Percentiles rank a stretch among this genome's conserved stretches.
These are phyloP conservation scores for Auriscalpium vulgare DNA, from an alignment of 768 basidiomycete species.

Conservation along the genomic window DNA sequence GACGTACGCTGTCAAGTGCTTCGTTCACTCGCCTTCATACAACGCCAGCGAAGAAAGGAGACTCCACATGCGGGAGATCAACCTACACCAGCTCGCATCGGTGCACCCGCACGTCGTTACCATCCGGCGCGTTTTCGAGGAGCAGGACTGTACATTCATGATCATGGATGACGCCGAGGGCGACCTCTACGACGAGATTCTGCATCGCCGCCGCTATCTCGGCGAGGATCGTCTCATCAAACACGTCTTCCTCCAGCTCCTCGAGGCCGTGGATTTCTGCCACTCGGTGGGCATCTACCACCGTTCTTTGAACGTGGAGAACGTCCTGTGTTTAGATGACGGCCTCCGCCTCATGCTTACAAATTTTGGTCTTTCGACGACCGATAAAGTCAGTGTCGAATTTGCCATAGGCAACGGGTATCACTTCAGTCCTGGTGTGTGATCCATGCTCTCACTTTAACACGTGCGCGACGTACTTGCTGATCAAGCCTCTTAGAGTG, in stretches of 20 bases:
- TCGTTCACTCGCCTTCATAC: constrained; percentile 52
- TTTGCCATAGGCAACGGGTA: constrained; percentile 94
- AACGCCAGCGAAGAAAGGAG: constrained; percentile 49
- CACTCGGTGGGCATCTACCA: too few species aligned
- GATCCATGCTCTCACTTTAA: constrained; percentile 7
- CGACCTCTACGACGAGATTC: constrained; percentile 88
- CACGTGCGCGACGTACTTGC: constrained; percentile 7
- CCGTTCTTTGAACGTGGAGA: too few species aligned
- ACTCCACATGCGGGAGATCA: constrained; percentile 82
- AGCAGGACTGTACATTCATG: constrained; percentile 74
- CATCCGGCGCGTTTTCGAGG: constrained; percentile 82
- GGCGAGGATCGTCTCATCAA: too few species aligned
- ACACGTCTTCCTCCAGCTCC: too few species aligned
- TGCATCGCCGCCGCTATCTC: constrained; percentile 67
- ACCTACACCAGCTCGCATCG: constrained; percentile 69
- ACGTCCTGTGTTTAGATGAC: too few species aligned
- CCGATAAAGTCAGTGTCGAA: too few species aligned
- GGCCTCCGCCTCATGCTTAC: too few species aligned
- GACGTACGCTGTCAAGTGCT: constrained; percentile 89
- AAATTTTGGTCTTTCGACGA: too few species aligned
- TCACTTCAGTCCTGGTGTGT: constrained; percentile 90
- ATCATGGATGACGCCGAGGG: constrained; percentile 90
- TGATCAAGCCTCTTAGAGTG: constrained; percentile 55
- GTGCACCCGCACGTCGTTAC: constrained; percentile 79
- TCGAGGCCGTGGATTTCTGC: too few species aligned